Evolutionary conservation across 805 yeast species (phyloP).

Genomic region (Candida namnaoensis): DNA sequence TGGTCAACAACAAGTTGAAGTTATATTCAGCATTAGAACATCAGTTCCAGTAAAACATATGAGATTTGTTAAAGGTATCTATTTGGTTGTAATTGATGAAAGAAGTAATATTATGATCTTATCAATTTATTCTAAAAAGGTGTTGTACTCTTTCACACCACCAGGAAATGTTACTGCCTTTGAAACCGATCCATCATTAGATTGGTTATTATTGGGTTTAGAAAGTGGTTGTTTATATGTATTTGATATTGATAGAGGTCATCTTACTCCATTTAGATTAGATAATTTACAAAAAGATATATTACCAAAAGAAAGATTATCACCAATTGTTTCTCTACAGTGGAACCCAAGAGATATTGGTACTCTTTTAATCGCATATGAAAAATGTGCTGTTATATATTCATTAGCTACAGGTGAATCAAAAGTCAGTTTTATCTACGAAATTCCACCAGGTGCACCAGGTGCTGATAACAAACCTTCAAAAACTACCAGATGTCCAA

Average conservation of each 20-base stretch:
- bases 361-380: conserved; percentile 63
- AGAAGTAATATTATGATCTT: conserved; percentile 56
- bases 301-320: conserved; percentile 46
- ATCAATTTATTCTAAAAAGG: conserved; percentile 55
- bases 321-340: conserved; percentile 59
- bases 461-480: conserved; percentile 48
- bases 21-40: conserved; percentile 45
- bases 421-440: conserved; percentile 50
- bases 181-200: conserved; percentile 80
- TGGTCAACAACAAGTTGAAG: conserved; percentile 79
- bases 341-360: conserved; percentile 92
- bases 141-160: conserved; percentile 52
- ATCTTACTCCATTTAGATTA: conserved; percentile 53
- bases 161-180: conserved; percentile 61
- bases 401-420: conserved; percentile 53
- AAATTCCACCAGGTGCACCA: conserved; percentile 56
- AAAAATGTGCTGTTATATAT: conserved; percentile 59
- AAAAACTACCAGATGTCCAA: conserved; percentile 29
- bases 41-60: conserved; percentile 44
- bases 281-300: conserved; percentile 61
- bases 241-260: conserved; percentile 77
- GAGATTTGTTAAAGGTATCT: conserved; percentile 71
- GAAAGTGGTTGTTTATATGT: conserved; percentile 64
- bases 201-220: conserved; percentile 78
- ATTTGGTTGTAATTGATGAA: conserved; percentile 63